Conservation (phyloP, 106 monocot genomes). For the Allium cepa region DNA sequence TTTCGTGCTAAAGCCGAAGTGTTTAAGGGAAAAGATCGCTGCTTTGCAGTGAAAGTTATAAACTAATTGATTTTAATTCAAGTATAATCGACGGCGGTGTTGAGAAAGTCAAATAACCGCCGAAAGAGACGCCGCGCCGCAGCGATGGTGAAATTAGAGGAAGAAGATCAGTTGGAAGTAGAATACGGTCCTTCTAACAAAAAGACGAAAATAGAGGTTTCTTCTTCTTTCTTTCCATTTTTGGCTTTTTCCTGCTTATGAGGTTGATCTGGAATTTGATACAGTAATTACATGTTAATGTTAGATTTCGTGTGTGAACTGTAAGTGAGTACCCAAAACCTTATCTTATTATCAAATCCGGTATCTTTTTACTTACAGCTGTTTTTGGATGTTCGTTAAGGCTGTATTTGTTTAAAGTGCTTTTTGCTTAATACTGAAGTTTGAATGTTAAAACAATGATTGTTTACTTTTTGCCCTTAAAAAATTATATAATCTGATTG, state of each 20-base stretch:
- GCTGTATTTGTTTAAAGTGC: background rate
- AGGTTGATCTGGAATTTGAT: background rate
- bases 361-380: background rate
- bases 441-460: too few relatives aligned
- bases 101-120: background rate
- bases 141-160: slow-evolving; percentile 46
- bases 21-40: too few relatives aligned
- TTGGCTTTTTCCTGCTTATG: background rate
- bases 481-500: too few relatives aligned
- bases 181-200: slow-evolving; percentile 51
- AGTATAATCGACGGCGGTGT: too few relatives aligned
- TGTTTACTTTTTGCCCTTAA: too few relatives aligned
- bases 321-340: background rate
- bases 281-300: background rate
- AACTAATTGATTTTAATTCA: too few relatives aligned
- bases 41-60: too few relatives aligned
- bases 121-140: background rate
- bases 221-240: background rate
- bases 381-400: background rate
- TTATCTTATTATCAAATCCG: too few relatives aligned
- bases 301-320: background rate
- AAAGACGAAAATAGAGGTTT: slow-evolving; percentile 30
- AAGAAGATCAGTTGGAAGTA: slow-evolving; percentile 53
- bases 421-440: too few relatives aligned
- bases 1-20: too few relatives aligned